These are phyloP conservation scores for Cytidiella melzeri DNA, from an alignment of 768 basidiomycete genomes.

Conservation along the genomic window DNA sequence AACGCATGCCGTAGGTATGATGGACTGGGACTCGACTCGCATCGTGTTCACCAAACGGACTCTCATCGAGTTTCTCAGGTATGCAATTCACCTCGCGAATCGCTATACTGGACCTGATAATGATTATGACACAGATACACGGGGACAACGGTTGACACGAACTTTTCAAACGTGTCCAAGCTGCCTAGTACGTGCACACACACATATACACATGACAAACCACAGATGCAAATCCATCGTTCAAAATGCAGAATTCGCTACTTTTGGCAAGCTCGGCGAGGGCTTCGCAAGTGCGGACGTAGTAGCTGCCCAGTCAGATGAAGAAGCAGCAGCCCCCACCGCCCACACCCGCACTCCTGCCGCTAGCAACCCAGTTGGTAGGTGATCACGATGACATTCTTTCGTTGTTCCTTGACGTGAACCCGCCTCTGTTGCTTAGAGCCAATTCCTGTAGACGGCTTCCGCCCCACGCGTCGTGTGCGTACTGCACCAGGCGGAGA, in stretches of 20 bases:
- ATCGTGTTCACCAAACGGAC: slow-evolving; percentile 78
- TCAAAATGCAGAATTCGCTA: slow-evolving; percentile 56
- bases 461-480: slow-evolving; percentile 53
- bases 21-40: slow-evolving; percentile 73
- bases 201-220: slow-evolving; percentile 3
- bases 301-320: slow-evolving; percentile 9
- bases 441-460: slow-evolving; percentile 26
- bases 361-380: background rate
- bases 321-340: slow-evolving; percentile 2
- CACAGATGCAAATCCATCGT: background rate
- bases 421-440: slow-evolving; percentile 1
- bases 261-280: slow-evolving; percentile 51
- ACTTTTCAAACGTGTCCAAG: slow-evolving; percentile 67
- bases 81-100: slow-evolving; percentile 16
- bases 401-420: background rate
- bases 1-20: slow-evolving; percentile 44
- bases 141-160: slow-evolving; percentile 71
- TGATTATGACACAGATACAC: slow-evolving; percentile 45
- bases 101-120: slow-evolving; percentile 2
- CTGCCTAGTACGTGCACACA: slow-evolving; percentile 51
- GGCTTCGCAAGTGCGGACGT: slow-evolving; percentile 13
- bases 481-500: slow-evolving; percentile 47
- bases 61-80: slow-evolving; percentile 76
- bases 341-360: slow-evolving; percentile 7
- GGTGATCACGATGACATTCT: no score